Evolutionary conservation across 257 asterid species (phyloP).

Genomic region (Datura wrightii): DNA sequence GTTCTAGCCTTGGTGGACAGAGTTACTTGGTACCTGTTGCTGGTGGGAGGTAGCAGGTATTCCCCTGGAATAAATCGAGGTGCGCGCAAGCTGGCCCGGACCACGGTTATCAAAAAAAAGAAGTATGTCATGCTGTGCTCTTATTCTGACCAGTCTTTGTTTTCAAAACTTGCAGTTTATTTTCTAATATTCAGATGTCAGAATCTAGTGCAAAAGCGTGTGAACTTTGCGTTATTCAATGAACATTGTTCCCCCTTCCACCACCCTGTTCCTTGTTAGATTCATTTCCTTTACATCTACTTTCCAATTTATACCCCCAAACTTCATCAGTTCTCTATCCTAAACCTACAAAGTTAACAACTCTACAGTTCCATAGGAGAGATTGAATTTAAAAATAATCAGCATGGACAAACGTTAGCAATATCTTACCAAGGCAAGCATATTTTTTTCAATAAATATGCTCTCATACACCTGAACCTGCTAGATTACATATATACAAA

Average conservation of each 20-base stretch:
- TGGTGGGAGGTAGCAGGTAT: too few species aligned
- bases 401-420: not conserved
- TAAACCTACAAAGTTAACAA: not conserved
- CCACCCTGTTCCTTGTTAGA: not conserved
- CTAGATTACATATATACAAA: not conserved
- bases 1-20: too few species aligned
- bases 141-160: not conserved
- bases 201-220: not conserved
- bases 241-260: not conserved
- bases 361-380: not conserved
- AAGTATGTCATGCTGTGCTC: not conserved
- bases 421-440: not conserved
- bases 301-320: not conserved
- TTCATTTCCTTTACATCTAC: not conserved
- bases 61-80: too few species aligned
- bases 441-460: not conserved
- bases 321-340: not conserved
- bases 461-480: not conserved
- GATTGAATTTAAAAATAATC: not conserved
- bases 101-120: too few species aligned
- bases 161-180: conserved; percentile 15
- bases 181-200: not conserved
- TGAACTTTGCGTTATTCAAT: not conserved
- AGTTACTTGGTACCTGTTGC: too few species aligned
- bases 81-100: too few species aligned